Base-by-base conservation (phyloP, 768 basidiomycete genomes). In the Cystofilobasidium capitatum region DNA sequence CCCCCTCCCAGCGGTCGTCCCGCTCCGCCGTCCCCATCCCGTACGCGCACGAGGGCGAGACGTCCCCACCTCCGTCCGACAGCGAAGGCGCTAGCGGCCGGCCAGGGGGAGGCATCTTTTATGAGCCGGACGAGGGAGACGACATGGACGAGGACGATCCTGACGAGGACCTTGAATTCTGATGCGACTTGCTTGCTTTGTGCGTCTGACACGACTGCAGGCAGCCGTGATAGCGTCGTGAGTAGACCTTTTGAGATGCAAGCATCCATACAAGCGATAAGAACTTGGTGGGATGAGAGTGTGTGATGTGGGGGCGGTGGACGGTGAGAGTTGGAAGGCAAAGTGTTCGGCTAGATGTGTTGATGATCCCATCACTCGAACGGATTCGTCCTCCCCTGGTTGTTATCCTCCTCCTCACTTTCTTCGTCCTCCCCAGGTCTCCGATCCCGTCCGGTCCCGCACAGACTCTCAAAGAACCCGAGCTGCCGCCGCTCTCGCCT, bases 141-240 rank as follows among this genome's bases (percentile, higher is more conserved):
- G 92, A 96, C 71, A 83, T 93, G 60, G 92, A 96, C 74, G 92
- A 93, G 64, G 92, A 94, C 64, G 92, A 96, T 79, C 92, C 92
- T 26, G 92, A 96, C 72, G 92, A 94, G 74, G 91, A 94, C 77
- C 79, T 94, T 69, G 89, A 94, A 33, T 73, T 73, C 35, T 73
- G 64, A 49, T 57, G 35, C n/a, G 22, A 8, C 58, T 8, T 55
- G 29, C n/a, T n/a, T n/a, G n/a, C n/a, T n/a, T n/a, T n/a, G n/a
- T n/a, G n/a, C n/a, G n/a, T n/a, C n/a, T n/a, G n/a, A n/a, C n/a
- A n/a, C n/a, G n/a, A n/a, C n/a, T n/a, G n/a, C n/a, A n/a, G n/a
- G n/a, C n/a, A n/a, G n/a, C n/a, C n/a, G n/a, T n/a, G n/a, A n/a
- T n/a, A n/a, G n/a, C n/a, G n/a, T n/a, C n/a, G n/a, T n/a, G n/a